Conservation (phyloP, 371 early-diverging fungal genomes). For the Conidiobolus incongruus region DNA sequence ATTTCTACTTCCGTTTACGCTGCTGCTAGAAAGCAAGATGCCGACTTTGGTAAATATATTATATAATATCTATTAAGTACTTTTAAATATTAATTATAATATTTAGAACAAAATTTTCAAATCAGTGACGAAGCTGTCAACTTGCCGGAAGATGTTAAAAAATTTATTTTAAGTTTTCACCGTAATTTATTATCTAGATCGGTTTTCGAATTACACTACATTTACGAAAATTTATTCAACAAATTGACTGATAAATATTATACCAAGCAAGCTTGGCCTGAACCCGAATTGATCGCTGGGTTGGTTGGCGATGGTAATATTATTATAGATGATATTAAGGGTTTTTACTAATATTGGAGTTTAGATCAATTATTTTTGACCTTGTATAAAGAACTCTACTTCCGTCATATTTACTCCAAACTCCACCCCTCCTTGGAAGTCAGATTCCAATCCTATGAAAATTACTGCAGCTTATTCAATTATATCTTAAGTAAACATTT, state of each 20-base stretch:
- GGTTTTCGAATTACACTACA: constrained; percentile 57
- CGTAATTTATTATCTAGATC: constrained; percentile 54
- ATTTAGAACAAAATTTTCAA: constrained; percentile 11
- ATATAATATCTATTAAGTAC: constrained; percentile 8
- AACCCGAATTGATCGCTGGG: constrained; percentile 58
- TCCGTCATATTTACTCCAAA: constrained; percentile 83
- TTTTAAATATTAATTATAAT: not conserved
- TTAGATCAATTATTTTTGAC: constrained; percentile 72
- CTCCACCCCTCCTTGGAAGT: constrained; percentile 71
- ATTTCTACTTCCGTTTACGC: constrained; percentile 39
- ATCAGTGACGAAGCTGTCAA: constrained; percentile 24
- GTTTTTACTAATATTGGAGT: not conserved
- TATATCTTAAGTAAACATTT: constrained; percentile 56
- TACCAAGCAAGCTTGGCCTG: constrained; percentile 77
- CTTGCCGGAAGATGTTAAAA: constrained; percentile 62
- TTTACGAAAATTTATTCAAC: constrained; percentile 81
- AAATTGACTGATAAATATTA: constrained; percentile 81
- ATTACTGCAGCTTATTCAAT: constrained; percentile 91
- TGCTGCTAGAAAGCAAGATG: constrained; percentile 18
- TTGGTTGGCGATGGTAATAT: constrained; percentile 65
- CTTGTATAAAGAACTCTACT: constrained; percentile 87
- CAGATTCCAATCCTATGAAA: constrained; percentile 77
- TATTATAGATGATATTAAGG: too few relatives aligned
- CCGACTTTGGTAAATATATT: constrained; percentile 14
- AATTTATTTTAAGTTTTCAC: constrained; percentile 63